These are phyloP conservation scores for Phytophthora foliorum DNA, from an alignment of 352 stramenopile species.

Conservation along the genomic window DNA sequence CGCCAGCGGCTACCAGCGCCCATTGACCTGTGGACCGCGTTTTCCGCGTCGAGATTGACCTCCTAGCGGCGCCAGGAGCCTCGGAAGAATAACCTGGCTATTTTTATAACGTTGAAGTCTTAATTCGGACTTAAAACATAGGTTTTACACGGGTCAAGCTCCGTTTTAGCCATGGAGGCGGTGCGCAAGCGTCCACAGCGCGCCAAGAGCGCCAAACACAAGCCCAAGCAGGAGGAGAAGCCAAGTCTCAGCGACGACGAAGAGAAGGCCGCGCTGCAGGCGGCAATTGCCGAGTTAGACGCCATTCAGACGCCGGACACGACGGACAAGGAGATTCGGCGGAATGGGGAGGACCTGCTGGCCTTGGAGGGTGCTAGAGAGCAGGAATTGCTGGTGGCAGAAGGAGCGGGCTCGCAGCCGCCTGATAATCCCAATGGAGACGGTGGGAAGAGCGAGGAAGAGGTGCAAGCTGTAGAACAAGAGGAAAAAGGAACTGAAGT, in stretches of 20 bases:
- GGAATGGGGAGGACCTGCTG: constrained; percentile 71
- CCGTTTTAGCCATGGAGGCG: constrained; percentile 32
- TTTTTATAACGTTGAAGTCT: constrained; percentile 29
- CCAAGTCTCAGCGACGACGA: constrained; percentile 21
- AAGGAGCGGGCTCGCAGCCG: constrained; percentile 29
- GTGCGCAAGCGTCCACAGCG: constrained; percentile 30
- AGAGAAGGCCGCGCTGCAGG: constrained; percentile 7
- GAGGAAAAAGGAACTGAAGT: background rate
- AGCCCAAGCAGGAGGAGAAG: constrained; percentile 9
- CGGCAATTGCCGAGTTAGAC: constrained; percentile 27
- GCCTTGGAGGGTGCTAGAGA: constrained; percentile 31
- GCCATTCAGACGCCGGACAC: constrained; percentile 14
- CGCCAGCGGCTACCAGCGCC: background rate
- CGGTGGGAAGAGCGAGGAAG: background rate
- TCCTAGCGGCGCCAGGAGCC: constrained; percentile 20
- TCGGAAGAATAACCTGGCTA: constrained; percentile 10
- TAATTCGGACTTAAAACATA: constrained; percentile 19
- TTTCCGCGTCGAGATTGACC: constrained; percentile 1
- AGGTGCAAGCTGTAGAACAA: background rate
- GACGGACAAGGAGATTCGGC: constrained; percentile 55
- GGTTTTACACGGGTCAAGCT: constrained; percentile 13
- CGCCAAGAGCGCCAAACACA: constrained; percentile 2
- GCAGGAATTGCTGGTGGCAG: constrained; percentile 31
- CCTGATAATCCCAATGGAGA: constrained; percentile 29
- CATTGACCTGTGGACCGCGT: constrained; percentile 5